Percentiles rank a stretch among this genome's conserved stretches.
phyloP scores from a whole-genome alignment of 176 grass and related monocot genomes.

The Areca catechu region DNA sequence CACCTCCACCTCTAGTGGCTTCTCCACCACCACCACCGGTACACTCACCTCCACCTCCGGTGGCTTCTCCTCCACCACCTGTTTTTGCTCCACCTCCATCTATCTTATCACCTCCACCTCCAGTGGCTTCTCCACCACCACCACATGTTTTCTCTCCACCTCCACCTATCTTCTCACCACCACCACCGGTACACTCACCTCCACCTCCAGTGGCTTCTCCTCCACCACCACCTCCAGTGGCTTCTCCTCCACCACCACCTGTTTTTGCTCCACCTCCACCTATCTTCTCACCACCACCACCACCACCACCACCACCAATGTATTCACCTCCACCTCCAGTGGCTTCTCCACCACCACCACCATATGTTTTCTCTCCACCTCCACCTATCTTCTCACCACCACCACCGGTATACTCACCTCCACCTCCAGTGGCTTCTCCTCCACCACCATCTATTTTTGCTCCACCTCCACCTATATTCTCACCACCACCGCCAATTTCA shows the following conservation, averaged over 20 bases:
- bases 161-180: background rate
- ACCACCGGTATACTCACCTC: background rate
- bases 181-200: background rate
- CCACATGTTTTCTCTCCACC: background rate
- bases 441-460: slow-evolving; percentile 1
- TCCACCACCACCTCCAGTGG: slow-evolving; percentile 7
- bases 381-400: background rate
- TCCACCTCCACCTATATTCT: background rate
- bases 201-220: background rate
- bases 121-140: background rate
- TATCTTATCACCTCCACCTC: background rate
- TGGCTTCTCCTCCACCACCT: background rate
- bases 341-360: background rate
- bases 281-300: background rate
- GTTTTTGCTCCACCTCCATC: background rate
- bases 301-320: background rate
- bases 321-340: background rate
- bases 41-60: background rate
- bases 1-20: background rate
- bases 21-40: background rate
- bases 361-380: background rate
- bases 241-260: slow-evolving; percentile 4
- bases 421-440: slow-evolving; percentile 5
- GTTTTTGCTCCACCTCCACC: background rate
- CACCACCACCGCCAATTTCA: too few species aligned